phyloP scores from a whole-genome alignment of 495 filamentous ascomycete species.

The Talaromyces stipitatus region DNA sequence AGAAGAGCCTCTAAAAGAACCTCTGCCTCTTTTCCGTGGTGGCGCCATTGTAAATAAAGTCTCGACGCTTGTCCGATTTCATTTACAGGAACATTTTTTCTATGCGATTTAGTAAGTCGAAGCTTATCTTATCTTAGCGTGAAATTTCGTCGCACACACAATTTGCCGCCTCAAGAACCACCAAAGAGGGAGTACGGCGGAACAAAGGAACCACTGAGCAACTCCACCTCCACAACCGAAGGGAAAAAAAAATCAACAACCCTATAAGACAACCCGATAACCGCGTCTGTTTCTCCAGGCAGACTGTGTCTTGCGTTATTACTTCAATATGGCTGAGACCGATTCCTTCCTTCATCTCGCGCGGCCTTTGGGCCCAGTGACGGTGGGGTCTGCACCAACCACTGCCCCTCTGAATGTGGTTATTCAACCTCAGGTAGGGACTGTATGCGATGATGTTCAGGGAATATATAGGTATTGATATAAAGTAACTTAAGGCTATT shows the following conservation, averaged over 20 bases:
- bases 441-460: constrained; percentile 1
- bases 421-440: constrained; percentile 86
- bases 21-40: constrained; percentile 21
- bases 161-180: constrained; percentile 11
- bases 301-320: constrained; percentile 1
- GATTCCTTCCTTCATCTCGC: constrained; percentile 91
- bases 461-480: not conserved
- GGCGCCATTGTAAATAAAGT: constrained; percentile 12
- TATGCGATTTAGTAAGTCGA: not conserved
- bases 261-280: constrained; percentile 5
- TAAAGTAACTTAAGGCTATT: constrained; percentile 54
- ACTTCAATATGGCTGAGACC: constrained; percentile 67
- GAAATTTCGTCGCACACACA: constrained; percentile 43
- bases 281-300: constrained; percentile 9
- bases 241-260: constrained; percentile 8
- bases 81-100: constrained; percentile 1
- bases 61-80: not conserved
- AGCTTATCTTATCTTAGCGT: constrained; percentile 50
- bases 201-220: constrained; percentile 15
- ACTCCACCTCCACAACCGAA: constrained; percentile 16
- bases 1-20: constrained; percentile 16
- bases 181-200: constrained; percentile 9
- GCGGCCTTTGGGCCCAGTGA: constrained; percentile 76
- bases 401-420: constrained; percentile 86
- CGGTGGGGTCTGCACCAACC: constrained; percentile 67